phyloP scores from a whole-genome alignment of 2,329 filamentous ascomycete genomes.

The Clarireedia monteithiana region DNA sequence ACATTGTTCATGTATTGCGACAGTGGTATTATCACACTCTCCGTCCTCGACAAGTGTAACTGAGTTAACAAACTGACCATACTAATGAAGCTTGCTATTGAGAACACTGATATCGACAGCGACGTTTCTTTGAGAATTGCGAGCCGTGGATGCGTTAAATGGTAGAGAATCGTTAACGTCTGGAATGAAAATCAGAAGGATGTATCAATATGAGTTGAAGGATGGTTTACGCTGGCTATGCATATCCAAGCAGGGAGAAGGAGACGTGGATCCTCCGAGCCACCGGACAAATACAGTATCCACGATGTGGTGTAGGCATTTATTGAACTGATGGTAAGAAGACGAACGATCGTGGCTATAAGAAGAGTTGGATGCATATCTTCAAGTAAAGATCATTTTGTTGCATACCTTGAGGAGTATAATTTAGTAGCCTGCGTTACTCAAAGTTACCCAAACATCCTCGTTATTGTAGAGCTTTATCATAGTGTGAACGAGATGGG shows the following conservation, averaged over 20 bases:
- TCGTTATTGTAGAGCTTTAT: background rate
- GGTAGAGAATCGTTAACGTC: constrained; percentile 68
- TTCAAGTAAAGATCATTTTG: background rate
- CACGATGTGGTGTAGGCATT: constrained; percentile 70
- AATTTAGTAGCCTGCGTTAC: constrained; percentile 63
- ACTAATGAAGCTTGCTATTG: constrained; percentile 67
- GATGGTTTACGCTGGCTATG: constrained; percentile 57
- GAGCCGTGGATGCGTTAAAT: constrained; percentile 69
- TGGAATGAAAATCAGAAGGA: constrained; percentile 27
- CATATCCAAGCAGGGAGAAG: constrained; percentile 71
- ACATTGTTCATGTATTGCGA: constrained; percentile 19
- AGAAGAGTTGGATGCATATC: background rate
- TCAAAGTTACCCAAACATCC: background rate
- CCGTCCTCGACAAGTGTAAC: constrained; percentile 40
- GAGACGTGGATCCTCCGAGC: constrained; percentile 60
- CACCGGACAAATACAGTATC: constrained; percentile 62
- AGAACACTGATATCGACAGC: constrained; percentile 70
- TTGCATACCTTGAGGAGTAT: constrained; percentile 54
- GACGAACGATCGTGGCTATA: constrained; percentile 67
- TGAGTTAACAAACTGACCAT: constrained; percentile 63
- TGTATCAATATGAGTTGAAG: background rate
- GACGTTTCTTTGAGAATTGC: constrained; percentile 74
- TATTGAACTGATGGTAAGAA: constrained; percentile 65
- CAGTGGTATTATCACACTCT: constrained; percentile 26
- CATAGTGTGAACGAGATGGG: background rate